Evolutionary conservation across 495 filamentous ascomycete genomes (phyloP).

Genomic region (Penicillium malachiteum): DNA sequence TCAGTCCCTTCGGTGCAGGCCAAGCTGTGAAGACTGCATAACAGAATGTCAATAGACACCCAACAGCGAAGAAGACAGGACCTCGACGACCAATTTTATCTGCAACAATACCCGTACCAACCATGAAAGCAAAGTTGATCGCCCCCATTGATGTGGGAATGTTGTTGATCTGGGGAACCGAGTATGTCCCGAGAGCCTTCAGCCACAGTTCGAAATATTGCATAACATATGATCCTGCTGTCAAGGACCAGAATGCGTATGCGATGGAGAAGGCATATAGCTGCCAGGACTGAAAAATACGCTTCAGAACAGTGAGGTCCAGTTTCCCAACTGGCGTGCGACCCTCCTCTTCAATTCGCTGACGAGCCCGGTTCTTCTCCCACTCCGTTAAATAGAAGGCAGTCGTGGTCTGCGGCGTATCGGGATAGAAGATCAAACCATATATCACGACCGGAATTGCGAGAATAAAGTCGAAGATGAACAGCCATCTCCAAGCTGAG

Average conservation of each 20-base stretch:
- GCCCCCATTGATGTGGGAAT: slow-evolving; percentile 9
- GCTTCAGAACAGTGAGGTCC: slow-evolving; percentile 26
- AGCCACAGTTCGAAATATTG: slow-evolving; percentile 9
- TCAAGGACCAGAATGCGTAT: slow-evolving; percentile 15
- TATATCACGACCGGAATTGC: slow-evolving; percentile 18
- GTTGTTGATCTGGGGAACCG: slow-evolving; percentile 9
- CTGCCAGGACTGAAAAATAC: slow-evolving; percentile 33
- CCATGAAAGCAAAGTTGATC: slow-evolving; percentile 8
- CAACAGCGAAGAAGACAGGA: slow-evolving; percentile 10
- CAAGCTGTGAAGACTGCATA: slow-evolving; percentile 16
- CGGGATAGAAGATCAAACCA: slow-evolving; percentile 12
- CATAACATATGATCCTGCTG: slow-evolving; percentile 14
- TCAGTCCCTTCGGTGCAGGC: slow-evolving; percentile 7
- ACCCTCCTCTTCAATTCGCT: slow-evolving; percentile 12
- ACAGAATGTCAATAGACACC: slow-evolving; percentile 10
- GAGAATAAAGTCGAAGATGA: slow-evolving; percentile 55
- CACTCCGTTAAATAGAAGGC: slow-evolving; percentile 13
- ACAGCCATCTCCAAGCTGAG: slow-evolving; percentile 67
- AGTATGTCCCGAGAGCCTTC: neutral
- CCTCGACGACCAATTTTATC: slow-evolving; percentile 6
- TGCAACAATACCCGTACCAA: slow-evolving; percentile 4
- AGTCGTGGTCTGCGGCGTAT: slow-evolving; percentile 12
- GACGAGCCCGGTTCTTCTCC: slow-evolving; percentile 2
- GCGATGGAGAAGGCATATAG: slow-evolving; percentile 33
- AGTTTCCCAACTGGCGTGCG: slow-evolving; percentile 10